Evolutionary conservation across 371 early-diverging fungal genomes (phyloP).

Genomic region (Thermomucor indicae-seudaticae): DNA sequence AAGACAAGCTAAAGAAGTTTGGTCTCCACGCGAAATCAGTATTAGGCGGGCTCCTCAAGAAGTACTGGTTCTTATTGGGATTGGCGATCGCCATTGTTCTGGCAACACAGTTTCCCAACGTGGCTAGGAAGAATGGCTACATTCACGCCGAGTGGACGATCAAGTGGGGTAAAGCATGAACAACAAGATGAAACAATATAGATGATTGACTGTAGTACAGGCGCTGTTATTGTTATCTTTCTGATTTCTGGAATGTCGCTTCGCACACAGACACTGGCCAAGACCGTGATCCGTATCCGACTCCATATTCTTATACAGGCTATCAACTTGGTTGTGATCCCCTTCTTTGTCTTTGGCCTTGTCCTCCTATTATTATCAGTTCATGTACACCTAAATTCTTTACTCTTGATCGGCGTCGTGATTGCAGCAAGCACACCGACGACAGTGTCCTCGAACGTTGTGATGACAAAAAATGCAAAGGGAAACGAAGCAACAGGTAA

Average conservation of each 20-base stretch:
- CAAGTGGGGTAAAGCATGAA: slow-evolving; percentile 51
- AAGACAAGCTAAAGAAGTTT: neutral
- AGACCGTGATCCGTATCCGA: slow-evolving; percentile 56
- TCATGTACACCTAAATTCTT: slow-evolving; percentile 45
- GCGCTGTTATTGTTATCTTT: slow-evolving; percentile 65
- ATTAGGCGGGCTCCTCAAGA: slow-evolving; percentile 5
- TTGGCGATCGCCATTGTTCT: slow-evolving; percentile 55
- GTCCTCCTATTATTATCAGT: slow-evolving; percentile 44
- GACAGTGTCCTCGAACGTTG: slow-evolving; percentile 75
- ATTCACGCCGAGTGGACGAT: slow-evolving; percentile 59
- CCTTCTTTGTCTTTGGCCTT: slow-evolving; percentile 61
- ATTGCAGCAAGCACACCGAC: slow-evolving; percentile 71
- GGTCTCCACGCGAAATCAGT: neutral
- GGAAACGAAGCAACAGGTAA: slow-evolving; percentile 67
- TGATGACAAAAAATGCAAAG: slow-evolving; percentile 72
- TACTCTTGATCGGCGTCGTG: slow-evolving; percentile 63
- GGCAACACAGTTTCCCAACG: slow-evolving; percentile 50
- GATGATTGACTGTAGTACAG: slow-evolving; percentile 9
- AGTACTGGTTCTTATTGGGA: slow-evolving; percentile 54
- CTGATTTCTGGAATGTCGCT: slow-evolving; percentile 69
- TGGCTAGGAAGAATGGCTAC: slow-evolving; percentile 55
- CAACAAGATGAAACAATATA: neutral
- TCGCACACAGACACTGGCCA: slow-evolving; percentile 56
- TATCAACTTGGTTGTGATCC: slow-evolving; percentile 60
- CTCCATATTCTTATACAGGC: slow-evolving; percentile 63